Conservation (phyloP, 1,139 yeast species). For the Meyerozyma elateridarum region DNA sequence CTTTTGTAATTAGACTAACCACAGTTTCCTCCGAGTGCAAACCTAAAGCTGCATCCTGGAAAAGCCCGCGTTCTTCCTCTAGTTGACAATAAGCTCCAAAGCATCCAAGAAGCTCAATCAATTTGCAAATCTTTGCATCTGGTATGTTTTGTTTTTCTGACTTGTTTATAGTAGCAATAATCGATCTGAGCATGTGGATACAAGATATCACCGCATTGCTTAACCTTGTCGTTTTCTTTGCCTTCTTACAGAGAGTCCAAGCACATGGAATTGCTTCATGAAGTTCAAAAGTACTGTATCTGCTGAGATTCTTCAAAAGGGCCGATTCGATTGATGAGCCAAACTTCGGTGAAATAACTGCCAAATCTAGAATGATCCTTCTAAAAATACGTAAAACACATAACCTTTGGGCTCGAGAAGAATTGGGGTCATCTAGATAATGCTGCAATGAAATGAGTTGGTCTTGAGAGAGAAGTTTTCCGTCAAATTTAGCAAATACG, state of each 20-base stretch:
- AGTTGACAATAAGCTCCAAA: slow-evolving; percentile 67
- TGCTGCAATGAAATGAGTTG: slow-evolving; percentile 62
- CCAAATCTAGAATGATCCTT: slow-evolving; percentile 38
- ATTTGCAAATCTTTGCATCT: slow-evolving; percentile 49
- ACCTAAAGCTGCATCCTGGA: slow-evolving; percentile 36
- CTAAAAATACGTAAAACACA: slow-evolving; percentile 52
- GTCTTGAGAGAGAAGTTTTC: slow-evolving; percentile 53
- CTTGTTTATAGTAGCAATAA: slow-evolving; percentile 22
- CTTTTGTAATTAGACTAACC: slow-evolving; percentile 51
- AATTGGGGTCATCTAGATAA: slow-evolving; percentile 42
- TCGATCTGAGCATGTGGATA: slow-evolving; percentile 44
- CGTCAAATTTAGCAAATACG: slow-evolving; percentile 46
- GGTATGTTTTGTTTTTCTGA: slow-evolving; percentile 11
- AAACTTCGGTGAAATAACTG: slow-evolving; percentile 48
- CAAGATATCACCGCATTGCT: slow-evolving; percentile 62
- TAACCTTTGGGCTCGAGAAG: slow-evolving; percentile 35
- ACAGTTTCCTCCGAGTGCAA: slow-evolving; percentile 51
- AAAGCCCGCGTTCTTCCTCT: slow-evolving; percentile 39
- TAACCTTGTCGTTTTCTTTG: slow-evolving; percentile 43
- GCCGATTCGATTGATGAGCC: slow-evolving; percentile 46
- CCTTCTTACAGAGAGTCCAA: slow-evolving; percentile 49
- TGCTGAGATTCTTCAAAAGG: slow-evolving; percentile 52
- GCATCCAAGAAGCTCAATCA: slow-evolving; percentile 60
- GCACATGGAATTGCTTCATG: slow-evolving; percentile 67
- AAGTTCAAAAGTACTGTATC: slow-evolving; percentile 52